Conservation (phyloP, 129 eudicot species). For the Kitagawia praeruptora region DNA sequence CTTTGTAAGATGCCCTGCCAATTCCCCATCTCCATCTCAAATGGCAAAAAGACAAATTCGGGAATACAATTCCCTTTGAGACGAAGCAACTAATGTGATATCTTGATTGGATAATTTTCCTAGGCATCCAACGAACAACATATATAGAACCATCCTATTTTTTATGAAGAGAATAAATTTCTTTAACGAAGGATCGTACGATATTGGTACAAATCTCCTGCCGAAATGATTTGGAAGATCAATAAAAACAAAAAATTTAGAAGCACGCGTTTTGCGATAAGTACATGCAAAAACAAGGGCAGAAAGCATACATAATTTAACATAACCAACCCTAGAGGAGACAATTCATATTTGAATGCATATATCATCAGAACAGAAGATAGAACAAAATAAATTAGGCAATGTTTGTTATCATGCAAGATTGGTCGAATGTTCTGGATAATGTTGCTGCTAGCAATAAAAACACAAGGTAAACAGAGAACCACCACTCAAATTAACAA, state of each 20-base stretch:
- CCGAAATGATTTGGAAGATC: background rate
- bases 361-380: background rate
- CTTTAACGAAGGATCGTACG: background rate
- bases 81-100: too few species aligned
- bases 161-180: background rate
- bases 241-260: too few species aligned
- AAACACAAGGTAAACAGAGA: background rate
- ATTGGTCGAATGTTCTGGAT: background rate
- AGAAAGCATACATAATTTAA: background rate
- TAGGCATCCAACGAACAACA: too few species aligned
- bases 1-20: background rate
- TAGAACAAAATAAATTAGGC: background rate
- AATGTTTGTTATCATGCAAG: background rate
- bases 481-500: background rate
- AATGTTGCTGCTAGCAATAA: background rate
- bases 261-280: background rate
- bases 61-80: background rate
- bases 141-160: background rate
- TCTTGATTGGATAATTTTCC: too few species aligned
- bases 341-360: background rate
- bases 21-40: background rate
- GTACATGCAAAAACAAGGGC: background rate
- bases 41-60: background rate
- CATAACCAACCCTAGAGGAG: background rate
- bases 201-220: background rate